Conservation (phyloP, 768 basidiomycete genomes). For the Inosperma sp. region DNA sequence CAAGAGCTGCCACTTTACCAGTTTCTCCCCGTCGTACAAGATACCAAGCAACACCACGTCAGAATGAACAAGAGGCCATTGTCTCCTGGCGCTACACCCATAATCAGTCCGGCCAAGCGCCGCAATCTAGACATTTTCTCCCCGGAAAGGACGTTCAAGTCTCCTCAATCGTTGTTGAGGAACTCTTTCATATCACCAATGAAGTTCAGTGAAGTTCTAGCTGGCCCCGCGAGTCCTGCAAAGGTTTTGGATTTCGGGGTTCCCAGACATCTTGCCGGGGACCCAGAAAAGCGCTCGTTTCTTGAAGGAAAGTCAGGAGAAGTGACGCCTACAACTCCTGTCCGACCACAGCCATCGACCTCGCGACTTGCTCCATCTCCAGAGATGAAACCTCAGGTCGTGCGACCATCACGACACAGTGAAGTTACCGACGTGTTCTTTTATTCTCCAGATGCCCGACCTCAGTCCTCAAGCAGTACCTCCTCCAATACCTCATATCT, state of each 20-base stretch:
- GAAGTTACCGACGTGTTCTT: conserved; percentile 4
- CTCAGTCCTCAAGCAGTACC: too few species aligned
- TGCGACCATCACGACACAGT: conserved; percentile 4
- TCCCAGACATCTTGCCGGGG: conserved; percentile 27
- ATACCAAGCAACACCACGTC: conserved; percentile 30
- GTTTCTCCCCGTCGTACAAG: conserved; percentile 40
- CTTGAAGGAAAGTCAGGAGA: conserved; percentile 12
- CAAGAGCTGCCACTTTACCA: conserved; percentile 55
- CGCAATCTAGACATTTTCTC: conserved; percentile 53
- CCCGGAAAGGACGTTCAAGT: conserved; percentile 35
- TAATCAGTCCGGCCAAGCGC: conserved; percentile 63
- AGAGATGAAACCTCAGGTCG: conserved; percentile 21
- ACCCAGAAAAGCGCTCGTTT: conserved; percentile 20
- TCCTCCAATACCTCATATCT: conserved; percentile 18
- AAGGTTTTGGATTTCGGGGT: conserved; percentile 50
- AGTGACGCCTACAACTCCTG: conserved; percentile 15
- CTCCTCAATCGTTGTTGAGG: conserved; percentile 26
- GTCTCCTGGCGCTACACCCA: conserved; percentile 47
- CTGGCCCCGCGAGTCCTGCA: conserved; percentile 38
- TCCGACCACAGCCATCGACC: conserved; percentile 19
- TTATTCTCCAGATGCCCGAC: conserved; percentile 14
- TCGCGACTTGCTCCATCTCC: conserved; percentile 27
- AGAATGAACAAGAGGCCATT: conserved; percentile 55
- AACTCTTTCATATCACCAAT: conserved; percentile 37
- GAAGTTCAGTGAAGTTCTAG: conserved; percentile 43